These are phyloP conservation scores for Globisporangium cylindrosporum DNA, from an alignment of 352 stramenopile species.

Conservation along the genomic window DNA sequence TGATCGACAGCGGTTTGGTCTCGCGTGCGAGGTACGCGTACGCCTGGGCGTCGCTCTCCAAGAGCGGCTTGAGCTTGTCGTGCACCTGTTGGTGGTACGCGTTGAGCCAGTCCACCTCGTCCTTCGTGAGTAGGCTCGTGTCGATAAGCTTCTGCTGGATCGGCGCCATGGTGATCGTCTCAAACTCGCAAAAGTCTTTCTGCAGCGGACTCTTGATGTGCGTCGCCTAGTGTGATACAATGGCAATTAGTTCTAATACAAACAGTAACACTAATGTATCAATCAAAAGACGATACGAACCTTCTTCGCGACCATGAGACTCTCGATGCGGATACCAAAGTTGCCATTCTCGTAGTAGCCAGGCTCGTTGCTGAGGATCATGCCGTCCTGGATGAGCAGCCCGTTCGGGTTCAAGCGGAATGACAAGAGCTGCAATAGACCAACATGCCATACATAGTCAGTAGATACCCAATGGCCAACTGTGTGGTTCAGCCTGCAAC, in stretches of 20 bases:
- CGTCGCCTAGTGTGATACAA: conserved; percentile 25
- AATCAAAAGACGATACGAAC: conserved; percentile 30
- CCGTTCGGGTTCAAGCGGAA: conserved; percentile 82
- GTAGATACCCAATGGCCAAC: not conserved
- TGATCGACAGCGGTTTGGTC: conserved; percentile 52
- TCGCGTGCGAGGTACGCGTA: conserved; percentile 77
- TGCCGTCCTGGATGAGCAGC: conserved; percentile 88
- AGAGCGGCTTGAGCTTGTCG: conserved; percentile 88
- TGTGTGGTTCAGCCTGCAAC: not conserved
- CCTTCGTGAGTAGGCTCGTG: conserved; percentile 80
- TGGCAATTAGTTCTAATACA: not conserved
- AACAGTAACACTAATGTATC: not conserved
- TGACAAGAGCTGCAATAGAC: conserved; percentile 55
- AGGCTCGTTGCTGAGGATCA: conserved; percentile 98
- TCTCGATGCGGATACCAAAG: conserved; percentile 99
- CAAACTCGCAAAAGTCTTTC: conserved; percentile 94
- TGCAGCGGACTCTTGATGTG: conserved; percentile 65
- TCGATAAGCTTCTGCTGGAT: conserved; percentile 99
- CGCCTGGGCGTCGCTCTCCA: conserved; percentile 61
- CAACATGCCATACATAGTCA: not conserved
- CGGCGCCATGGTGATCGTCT: conserved; percentile 96
- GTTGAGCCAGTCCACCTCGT: conserved; percentile 96
- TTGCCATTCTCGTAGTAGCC: conserved; percentile 97
- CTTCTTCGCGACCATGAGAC: conserved; percentile 94
- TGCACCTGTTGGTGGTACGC: conserved; percentile 91